Evolutionary conservation across 495 filamentous ascomycete genomes (phyloP), one percentile per base, ranked within the genome.

Genomic region (Astrothelium macrocarpum): DNA sequence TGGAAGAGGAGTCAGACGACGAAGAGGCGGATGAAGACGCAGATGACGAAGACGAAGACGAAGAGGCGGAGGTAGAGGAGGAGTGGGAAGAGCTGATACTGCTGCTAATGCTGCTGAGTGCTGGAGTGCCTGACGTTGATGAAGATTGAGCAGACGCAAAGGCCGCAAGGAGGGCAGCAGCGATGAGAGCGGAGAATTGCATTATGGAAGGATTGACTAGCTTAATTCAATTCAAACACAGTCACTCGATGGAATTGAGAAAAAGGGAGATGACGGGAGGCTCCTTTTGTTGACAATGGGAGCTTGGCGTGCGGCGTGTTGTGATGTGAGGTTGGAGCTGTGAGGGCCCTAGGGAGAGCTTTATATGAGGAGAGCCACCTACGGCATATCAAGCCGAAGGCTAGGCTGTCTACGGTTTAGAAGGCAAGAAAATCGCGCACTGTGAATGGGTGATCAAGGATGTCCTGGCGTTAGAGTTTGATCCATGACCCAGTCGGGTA

Each of bases 361-460:
- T 56, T 56, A 56, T 56, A 56, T 56, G 49, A 56, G 49, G 29
- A 10, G 49, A 56, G 49, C 49, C 49, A 56, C 49, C 25, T 56
- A 56, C 49, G 49, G 49, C 49, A 56, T 56, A 28, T 56, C 16
- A 29, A 56, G 49, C 49, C 49, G 49, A 28, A 16, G 9, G 49
- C 49, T 56, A 56, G 16, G 12, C 49, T 29, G 23, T 3, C 7
- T 56, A 5, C 9, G 29, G 49, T 10, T 20, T 56, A 56, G 25
- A 29, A 4, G 9, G 9, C 23, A 56, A 29, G 25, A 56, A 56
- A 56, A 28, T 29, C 7, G 49, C 49, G n/a, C 49, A 26, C 49
- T 29, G 2, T 9, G 25, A 56, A 16, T 56, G 49, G 49, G 5
- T 20, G 0, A 25, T 7, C 49, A 56, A 29, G 49, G 49, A 56